Conservation (phyloP, 169 alveolate species). For the Plasmodium coatneyi region DNA sequence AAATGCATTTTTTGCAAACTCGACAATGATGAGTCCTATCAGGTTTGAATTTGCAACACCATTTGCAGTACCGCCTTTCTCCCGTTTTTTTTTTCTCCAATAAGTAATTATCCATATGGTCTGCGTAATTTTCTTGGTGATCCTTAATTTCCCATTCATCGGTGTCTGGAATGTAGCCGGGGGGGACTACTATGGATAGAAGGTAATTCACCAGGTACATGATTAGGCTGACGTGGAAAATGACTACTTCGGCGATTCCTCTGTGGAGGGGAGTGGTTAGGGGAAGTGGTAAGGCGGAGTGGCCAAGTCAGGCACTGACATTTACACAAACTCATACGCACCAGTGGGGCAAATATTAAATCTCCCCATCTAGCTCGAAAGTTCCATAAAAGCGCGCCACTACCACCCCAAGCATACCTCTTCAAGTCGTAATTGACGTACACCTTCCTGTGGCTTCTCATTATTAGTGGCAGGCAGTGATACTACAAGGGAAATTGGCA, state of each 20-base stretch:
- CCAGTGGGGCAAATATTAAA: neutral
- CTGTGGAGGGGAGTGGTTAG: conserved; percentile 28
- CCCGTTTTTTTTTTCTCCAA: conserved; percentile 84
- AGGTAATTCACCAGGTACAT: conserved; percentile 85
- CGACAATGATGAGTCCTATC: conserved; percentile 88
- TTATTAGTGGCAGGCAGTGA: conserved; percentile 48
- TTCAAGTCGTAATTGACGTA: conserved; percentile 33
- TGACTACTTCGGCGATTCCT: conserved; percentile 30
- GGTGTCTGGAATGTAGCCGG: conserved; percentile 89
- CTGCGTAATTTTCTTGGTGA: conserved; percentile 19
- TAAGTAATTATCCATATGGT: conserved; percentile 52
- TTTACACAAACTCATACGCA: neutral
- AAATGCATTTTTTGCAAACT: conserved; percentile 88
- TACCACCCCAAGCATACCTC: neutral
- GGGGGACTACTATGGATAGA: conserved; percentile 85
- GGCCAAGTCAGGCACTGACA: neutral
- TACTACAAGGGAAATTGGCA: conserved; percentile 29
- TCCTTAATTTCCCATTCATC: conserved; percentile 85
- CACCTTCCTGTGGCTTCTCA: conserved; percentile 33
- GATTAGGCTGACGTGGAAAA: conserved; percentile 74
- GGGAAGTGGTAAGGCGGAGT: neutral
- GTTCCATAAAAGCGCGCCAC: neutral
- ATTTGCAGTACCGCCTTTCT: conserved; percentile 82
- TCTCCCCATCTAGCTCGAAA: neutral
- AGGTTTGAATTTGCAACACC: conserved; percentile 86